Conservation (phyloP, 169 alveolate genomes). For the Plasmodium relictum region DNA sequence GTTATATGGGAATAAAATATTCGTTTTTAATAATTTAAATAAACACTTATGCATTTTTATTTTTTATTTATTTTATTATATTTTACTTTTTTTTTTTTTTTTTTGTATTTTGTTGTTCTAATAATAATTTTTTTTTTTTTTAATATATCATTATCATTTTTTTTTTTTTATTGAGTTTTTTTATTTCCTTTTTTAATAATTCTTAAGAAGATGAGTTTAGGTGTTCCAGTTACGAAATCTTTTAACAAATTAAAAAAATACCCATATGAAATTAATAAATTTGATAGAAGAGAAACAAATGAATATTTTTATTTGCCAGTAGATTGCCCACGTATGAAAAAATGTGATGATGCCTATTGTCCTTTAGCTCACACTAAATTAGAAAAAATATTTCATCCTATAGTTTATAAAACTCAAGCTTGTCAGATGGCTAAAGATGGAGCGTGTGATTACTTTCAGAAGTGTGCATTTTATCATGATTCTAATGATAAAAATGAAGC, state of each 20-base stretch:
- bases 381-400: constrained; percentile 90
- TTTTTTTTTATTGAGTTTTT: no score
- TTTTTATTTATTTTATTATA: no score
- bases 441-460: constrained; percentile 80
- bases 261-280: constrained; percentile 81
- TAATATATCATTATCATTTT: no score
- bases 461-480: constrained; percentile 85
- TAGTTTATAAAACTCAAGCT: constrained; percentile 87
- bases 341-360: constrained; percentile 87
- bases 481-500: constrained; percentile 81
- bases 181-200: no score
- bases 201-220: constrained; percentile 60
- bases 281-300: constrained; percentile 86
- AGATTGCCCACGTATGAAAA: constrained; percentile 87
- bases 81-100: no score
- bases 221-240: constrained; percentile 81
- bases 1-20: no score
- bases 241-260: constrained; percentile 76
- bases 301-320: constrained; percentile 88
- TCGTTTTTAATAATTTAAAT: no score
- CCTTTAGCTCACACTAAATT: constrained; percentile 89
- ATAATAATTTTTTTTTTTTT: no score
- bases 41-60: no score
- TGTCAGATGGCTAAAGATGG: constrained; percentile 83
- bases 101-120: no score